Conservation (phyloP, 2,329 filamentous ascomycete species). For the Microdochium nivale region DNA sequence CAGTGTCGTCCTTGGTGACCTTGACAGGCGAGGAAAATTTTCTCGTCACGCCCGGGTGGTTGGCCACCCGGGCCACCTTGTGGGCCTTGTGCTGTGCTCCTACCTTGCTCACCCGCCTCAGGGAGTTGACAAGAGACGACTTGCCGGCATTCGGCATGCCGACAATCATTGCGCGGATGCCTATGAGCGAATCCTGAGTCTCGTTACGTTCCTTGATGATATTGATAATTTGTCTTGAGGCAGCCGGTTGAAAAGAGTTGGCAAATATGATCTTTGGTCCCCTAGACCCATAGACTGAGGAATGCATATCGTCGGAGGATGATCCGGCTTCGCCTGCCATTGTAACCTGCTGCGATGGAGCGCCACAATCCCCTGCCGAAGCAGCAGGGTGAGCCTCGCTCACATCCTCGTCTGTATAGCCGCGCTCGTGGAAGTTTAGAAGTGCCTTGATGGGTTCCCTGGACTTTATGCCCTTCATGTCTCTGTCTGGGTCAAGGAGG, state of each 20-base stretch:
- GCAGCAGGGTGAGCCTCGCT: no score
- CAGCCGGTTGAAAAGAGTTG: not conserved
- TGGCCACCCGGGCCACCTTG: slow-evolving; percentile 75
- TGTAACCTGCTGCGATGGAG: slow-evolving; percentile 4
- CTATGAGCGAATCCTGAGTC: slow-evolving; percentile 57
- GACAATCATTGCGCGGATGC: slow-evolving; percentile 78
- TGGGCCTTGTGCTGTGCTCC: slow-evolving; percentile 10
- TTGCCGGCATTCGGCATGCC: slow-evolving; percentile 99
- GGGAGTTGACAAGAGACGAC: slow-evolving; percentile 82
- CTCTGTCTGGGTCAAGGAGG: slow-evolving; percentile 39
- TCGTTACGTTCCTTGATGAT: slow-evolving; percentile 40
- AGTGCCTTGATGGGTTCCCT: slow-evolving; percentile 6
- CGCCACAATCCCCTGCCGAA: no score
- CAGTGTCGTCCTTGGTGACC: slow-evolving; percentile 52
- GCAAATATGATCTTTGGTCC: not conserved
- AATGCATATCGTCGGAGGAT: no score
- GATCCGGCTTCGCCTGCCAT: not conserved
- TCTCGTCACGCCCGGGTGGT: slow-evolving; percentile 82
- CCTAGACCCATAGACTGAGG: not conserved
- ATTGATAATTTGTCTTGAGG: not conserved
- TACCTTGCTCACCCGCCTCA: slow-evolving; percentile 59
- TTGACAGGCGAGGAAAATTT: slow-evolving; percentile 79
- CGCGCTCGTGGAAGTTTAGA: not conserved
- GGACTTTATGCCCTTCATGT: slow-evolving; percentile 11
- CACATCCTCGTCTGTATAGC: no score